Evolutionary conservation across 805 yeast species (phyloP), one percentile per base, ranked within the genome.

Genomic region (Candida ortonii): DNA sequence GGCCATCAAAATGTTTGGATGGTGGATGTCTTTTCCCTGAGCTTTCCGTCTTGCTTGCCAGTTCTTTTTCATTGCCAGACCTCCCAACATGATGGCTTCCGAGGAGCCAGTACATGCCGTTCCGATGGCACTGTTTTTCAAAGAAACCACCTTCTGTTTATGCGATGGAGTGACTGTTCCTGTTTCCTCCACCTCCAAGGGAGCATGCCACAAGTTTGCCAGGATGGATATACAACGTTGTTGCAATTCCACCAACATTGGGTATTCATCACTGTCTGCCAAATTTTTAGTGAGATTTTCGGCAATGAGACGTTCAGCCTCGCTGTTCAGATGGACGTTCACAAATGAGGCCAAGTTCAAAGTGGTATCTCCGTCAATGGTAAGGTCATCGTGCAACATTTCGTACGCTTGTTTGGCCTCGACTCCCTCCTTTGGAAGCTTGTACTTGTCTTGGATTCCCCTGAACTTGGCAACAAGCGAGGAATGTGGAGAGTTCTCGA

Each of bases 251-350:
- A 84, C 67, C 57, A 88, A 59, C 30, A 88, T 82, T 7, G 97
- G 96, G 58, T 88, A 88, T 67, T 88, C 97, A 57, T 89, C 96
- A 49, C 82, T 81, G 61, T 88, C 97, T 7, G 96, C 96, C 52
- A 88, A 67, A 60, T 88, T 88, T 68, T 89, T 88, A 47, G 84
- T 80, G 40, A 87, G 50, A 58, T 88, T 88, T 57, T 84, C 89
- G 16, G 57, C 29, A 36, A 80, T 71, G 46, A 88, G 69, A 44
- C 67, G 65, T 13, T 62, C 60, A 3, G 81, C 76, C 13, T 60
- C 59, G n/a, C 67, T 73, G 35, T 76, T 76, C 15, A 80, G 54
- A 45, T 67, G 71, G 6, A 95, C 88, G 62, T 84, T 85, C 44
- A 88, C 97, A 56, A 88, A 88, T 19, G 90, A 80, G 3, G 97